Conservation (phyloP, 495 filamentous ascomycete species). For the Xylaria cubensis region DNA sequence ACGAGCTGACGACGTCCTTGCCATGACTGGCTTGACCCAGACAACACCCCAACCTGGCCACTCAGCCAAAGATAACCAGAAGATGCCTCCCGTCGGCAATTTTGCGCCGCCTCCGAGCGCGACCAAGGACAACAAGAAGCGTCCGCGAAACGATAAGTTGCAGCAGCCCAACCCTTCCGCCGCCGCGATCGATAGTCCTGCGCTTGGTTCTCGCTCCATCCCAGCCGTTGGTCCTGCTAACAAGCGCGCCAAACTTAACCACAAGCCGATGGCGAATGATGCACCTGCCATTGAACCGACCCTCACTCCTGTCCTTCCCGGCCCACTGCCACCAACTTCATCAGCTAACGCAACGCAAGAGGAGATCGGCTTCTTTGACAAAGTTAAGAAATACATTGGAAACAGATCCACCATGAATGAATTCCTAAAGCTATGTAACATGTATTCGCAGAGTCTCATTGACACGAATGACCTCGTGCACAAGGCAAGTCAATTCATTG, state of each 20-base stretch:
- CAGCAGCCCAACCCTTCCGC: slow-evolving; percentile 36
- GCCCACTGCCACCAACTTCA: slow-evolving; percentile 78
- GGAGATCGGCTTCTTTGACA: slow-evolving; percentile 91
- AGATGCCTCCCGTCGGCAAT: slow-evolving; percentile 92
- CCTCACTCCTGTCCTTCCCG: slow-evolving; percentile 83
- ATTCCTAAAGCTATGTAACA: slow-evolving; percentile 93
- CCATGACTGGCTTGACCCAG: slow-evolving; percentile 50
- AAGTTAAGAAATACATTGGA: slow-evolving; percentile 92
- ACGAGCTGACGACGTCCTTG: slow-evolving; percentile 71
- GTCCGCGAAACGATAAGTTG: slow-evolving; percentile 54
- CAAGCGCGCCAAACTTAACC: slow-evolving; percentile 67
- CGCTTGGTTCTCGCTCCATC: slow-evolving; percentile 43
- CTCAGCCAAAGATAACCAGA: slow-evolving; percentile 57
- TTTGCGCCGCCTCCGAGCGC: slow-evolving; percentile 85
- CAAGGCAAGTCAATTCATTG: slow-evolving; percentile 85
- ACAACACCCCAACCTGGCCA: slow-evolving; percentile 56
- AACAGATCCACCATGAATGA: slow-evolving; percentile 92
- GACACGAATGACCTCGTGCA: slow-evolving; percentile 79
- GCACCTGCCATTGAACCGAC: slow-evolving; percentile 81
- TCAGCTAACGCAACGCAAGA: slow-evolving; percentile 68
- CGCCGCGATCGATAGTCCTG: slow-evolving; percentile 43
- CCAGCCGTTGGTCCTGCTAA: slow-evolving; percentile 42
- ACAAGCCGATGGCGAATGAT: slow-evolving; percentile 70
- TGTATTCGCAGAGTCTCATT: slow-evolving; percentile 90
- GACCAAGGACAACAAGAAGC: slow-evolving; percentile 80